phyloP scores from a whole-genome alignment of 2,329 filamentous ascomycete genomes.

The Claviceps fusiformis region DNA sequence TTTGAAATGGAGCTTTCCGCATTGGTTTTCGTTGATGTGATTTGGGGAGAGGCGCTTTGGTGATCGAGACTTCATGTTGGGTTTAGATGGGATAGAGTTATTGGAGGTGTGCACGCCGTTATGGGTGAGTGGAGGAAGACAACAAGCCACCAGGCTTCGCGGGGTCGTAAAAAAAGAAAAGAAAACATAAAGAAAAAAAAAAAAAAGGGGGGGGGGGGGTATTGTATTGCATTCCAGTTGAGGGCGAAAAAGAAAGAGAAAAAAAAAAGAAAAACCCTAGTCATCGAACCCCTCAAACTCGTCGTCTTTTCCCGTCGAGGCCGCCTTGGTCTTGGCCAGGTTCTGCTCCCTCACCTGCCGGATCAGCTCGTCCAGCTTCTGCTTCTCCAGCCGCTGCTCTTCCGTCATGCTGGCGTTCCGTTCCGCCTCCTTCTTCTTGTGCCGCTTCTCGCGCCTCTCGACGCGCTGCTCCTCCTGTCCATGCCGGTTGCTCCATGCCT shows the following conservation, averaged over 20 bases:
- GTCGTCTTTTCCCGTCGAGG: constrained; percentile 21
- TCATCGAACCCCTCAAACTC: constrained; percentile 49
- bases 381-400: constrained; percentile 49
- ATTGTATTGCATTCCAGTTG: neutral
- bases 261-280: constrained; percentile 10
- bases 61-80: too few relatives aligned
- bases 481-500: constrained; percentile 60
- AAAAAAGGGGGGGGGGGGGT: neutral
- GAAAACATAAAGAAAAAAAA: neutral
- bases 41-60: too few relatives aligned
- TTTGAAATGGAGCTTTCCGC: too few relatives aligned
- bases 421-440: constrained; percentile 50
- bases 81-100: too few relatives aligned
- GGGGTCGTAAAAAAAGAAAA: neutral
- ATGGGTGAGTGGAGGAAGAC: too few relatives aligned
- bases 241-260: neutral
- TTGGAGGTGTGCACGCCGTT: too few relatives aligned
- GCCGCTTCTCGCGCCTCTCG: constrained; percentile 50
- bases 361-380: constrained; percentile 51
- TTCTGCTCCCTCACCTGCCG: constrained; percentile 49
- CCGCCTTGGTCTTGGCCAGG: constrained; percentile 21
- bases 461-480: constrained; percentile 51
- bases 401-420: constrained; percentile 53
- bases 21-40: too few relatives aligned
- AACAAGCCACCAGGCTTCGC: too few relatives aligned